Percentiles rank a stretch among this genome's conserved stretches.
These are phyloP conservation scores for Fusarium lyarnte DNA, from an alignment of 2,329 filamentous ascomycete species.

Conservation along the genomic window DNA sequence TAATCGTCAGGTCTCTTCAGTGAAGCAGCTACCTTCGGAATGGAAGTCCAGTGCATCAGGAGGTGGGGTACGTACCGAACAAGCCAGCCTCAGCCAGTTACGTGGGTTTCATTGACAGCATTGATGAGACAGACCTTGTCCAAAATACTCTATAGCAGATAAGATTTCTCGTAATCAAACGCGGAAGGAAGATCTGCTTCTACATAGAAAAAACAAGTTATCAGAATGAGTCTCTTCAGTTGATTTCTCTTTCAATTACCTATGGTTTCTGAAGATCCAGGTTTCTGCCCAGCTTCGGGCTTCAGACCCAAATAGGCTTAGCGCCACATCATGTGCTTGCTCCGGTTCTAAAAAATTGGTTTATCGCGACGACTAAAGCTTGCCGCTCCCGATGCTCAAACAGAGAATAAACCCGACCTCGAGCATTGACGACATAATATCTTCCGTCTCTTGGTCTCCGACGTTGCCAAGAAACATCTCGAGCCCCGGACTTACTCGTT, in stretches of 20 bases:
- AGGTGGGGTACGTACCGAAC: slow-evolving; percentile 39
- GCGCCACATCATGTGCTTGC: slow-evolving; percentile 41
- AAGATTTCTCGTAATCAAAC: not conserved
- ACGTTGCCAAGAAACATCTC: slow-evolving; percentile 5
- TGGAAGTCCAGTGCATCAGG: slow-evolving; percentile 23
- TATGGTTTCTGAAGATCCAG: not conserved
- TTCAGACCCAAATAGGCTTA: slow-evolving; percentile 28
- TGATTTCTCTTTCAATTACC: not conserved
- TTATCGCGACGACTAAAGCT: slow-evolving; percentile 42
- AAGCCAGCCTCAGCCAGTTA: slow-evolving; percentile 17
- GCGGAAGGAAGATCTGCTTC: not conserved
- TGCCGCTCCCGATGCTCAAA: slow-evolving; percentile 34
- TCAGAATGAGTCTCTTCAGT: not conserved
- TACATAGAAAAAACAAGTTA: not conserved
- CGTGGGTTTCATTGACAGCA: not conserved
- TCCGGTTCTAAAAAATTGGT: slow-evolving; percentile 44
- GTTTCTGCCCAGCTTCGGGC: slow-evolving; percentile 19
- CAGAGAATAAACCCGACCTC: slow-evolving; percentile 23
- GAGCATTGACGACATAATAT: slow-evolving; percentile 39
- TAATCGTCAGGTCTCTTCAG: slow-evolving; percentile 20
- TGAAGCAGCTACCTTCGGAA: slow-evolving; percentile 13
- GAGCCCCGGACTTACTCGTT: slow-evolving; percentile 12
- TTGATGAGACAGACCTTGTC: not conserved
- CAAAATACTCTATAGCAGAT: not conserved
- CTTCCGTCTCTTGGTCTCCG: slow-evolving; percentile 14